Base-by-base conservation (phyloP, 306 rosid genomes). In the Styphnolobium japonicum region DNA sequence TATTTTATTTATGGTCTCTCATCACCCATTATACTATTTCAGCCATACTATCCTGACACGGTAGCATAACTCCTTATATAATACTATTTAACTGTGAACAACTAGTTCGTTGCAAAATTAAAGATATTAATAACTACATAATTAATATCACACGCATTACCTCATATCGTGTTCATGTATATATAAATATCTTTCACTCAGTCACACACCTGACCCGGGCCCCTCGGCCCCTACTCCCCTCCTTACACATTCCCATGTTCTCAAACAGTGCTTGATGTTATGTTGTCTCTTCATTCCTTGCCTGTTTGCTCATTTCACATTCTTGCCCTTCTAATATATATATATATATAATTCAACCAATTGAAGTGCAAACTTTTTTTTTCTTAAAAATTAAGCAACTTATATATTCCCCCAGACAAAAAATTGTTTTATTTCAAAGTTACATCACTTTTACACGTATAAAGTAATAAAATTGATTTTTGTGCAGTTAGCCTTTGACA, bases 221-320 rank as follows among this genome's bases (percentile, higher is more conserved):
- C 39, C 23, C 6, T 39, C 3, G 51, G 49, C 67, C 81, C 77
- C 85, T 22, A 71, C 72, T 5, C 70, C 46, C 18, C 46, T 33
- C 70, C 78, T 74, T 72, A 18, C 67, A 42, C 67, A 42, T 66
- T 73, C 82, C 86, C 84, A 87, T 76, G 84, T 85, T 87, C 91
- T 80, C 71, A 71, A 42, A 82, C 73, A 85, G 88, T 73, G 14
- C 45, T 65, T 65, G 40, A 53, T 81, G 80, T 78, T 67, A 71
- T 78, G 75, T 78, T 79, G 80, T 45, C 43, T 49, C 65, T 86
- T 70, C 90, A 85, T 83, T 90, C 90, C 82, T 87, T 88, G 58
- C 58, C 36, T 83, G 9, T 3, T 56, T 49, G 10, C 0, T 6
- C 1, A 9, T 66, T 82, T 86, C 68, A 89, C 86, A 58, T 52